phyloP scores from a whole-genome alignment of 2,329 filamentous ascomycete genomes.

The Penicillium concentricum region DNA sequence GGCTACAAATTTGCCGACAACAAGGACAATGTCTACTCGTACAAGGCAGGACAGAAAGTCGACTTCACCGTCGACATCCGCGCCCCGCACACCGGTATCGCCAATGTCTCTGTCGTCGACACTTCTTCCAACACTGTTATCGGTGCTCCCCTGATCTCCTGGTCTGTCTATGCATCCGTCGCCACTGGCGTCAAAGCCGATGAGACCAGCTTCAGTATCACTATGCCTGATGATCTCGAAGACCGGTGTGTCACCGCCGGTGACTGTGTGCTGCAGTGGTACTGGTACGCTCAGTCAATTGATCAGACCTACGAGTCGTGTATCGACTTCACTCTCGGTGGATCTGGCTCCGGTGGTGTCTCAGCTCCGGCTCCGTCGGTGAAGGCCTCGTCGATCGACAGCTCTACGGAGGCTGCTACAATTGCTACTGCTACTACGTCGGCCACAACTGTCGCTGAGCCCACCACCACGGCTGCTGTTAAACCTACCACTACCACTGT shows the following conservation, averaged over 20 bases:
- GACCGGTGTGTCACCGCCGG: constrained; percentile 28
- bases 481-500: not conserved
- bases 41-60: constrained; percentile 48
- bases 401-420: not conserved
- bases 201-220: constrained; percentile 33
- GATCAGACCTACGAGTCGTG: constrained; percentile 40
- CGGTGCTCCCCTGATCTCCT: constrained; percentile 34
- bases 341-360: constrained; percentile 15
- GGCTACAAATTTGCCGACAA: constrained; percentile 59
- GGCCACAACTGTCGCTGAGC: not conserved
- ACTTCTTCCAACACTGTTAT: constrained; percentile 44
- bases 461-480: not conserved
- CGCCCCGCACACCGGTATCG: constrained; percentile 49
- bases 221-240: constrained; percentile 31
- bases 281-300: constrained; percentile 35
- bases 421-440: not conserved
- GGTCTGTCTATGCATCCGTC: constrained; percentile 33
- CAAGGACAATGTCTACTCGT: constrained; percentile 53
- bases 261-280: constrained; percentile 38
- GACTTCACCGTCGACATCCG: constrained; percentile 46
- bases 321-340: constrained; percentile 33
- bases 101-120: constrained; percentile 53
- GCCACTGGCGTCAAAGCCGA: constrained; percentile 26
- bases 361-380: not conserved
- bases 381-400: not conserved